These are phyloP conservation scores for Aspergillus incahuasiensis DNA, from an alignment of 495 filamentous ascomycete species.

Conservation along the genomic window DNA sequence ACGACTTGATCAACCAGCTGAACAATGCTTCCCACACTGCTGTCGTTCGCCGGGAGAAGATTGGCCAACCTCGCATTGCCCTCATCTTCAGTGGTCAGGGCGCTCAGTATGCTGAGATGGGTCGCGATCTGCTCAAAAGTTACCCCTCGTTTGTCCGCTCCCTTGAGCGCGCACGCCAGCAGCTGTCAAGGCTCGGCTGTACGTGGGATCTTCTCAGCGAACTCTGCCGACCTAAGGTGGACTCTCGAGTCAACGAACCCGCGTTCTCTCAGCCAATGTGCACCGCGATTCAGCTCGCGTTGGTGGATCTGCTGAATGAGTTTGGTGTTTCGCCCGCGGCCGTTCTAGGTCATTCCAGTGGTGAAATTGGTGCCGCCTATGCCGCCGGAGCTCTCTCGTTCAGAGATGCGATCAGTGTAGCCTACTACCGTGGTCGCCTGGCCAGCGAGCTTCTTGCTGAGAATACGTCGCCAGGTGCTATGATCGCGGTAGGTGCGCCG, in stretches of 20 bases:
- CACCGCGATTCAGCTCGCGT: conserved; percentile 27
- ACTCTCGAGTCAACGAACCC: conserved; percentile 10
- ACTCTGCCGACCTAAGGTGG: conserved; percentile 7
- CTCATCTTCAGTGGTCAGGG: conserved; percentile 14
- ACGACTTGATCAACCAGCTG: conserved; percentile 3
- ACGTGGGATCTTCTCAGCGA: conserved; percentile 10
- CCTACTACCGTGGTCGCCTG: conserved; percentile 6
- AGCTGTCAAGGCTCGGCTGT: conserved; percentile 5
- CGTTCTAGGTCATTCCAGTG: conserved; percentile 59
- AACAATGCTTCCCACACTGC: conserved; percentile 3
- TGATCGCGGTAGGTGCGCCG: conserved; percentile 6
- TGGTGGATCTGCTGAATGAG: conserved; percentile 19
- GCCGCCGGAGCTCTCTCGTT: conserved; percentile 8
- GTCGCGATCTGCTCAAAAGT: conserved; percentile 8
- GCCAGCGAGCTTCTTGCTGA: conserved; percentile 4
- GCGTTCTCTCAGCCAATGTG: conserved; percentile 20
- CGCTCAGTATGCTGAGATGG: conserved; percentile 14
- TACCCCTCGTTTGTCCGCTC: conserved; percentile 5
- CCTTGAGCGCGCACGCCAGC: conserved; percentile 7
- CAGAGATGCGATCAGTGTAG: conserved; percentile 8
- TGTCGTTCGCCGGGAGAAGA: neutral
- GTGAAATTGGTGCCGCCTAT: conserved; percentile 45
- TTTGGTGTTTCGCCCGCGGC: conserved; percentile 23
- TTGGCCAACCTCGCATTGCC: conserved; percentile 7
- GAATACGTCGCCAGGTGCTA: conserved; percentile 7